Evolutionary conservation across 768 basidiomycete species (phyloP).

Genomic region (Xerocomellus dryophilus): DNA sequence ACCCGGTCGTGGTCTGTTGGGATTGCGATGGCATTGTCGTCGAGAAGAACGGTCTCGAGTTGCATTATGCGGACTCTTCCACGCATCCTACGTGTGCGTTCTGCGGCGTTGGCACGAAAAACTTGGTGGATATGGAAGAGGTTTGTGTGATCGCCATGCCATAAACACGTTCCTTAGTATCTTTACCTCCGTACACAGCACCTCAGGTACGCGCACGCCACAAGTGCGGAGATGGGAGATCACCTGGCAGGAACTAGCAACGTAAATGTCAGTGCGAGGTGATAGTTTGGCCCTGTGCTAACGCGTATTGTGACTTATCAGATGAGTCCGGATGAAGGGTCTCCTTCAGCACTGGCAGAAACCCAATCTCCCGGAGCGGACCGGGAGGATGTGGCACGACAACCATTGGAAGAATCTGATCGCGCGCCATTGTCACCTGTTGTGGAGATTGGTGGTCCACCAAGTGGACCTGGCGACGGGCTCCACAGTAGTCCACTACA

Average conservation of each 20-base stretch:
- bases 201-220: slow-evolving; percentile 13
- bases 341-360: background rate
- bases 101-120: slow-evolving; percentile 19
- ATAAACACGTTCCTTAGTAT: background rate
- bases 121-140: slow-evolving; percentile 17
- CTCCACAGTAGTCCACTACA: background rate
- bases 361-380: background rate
- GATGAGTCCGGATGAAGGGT: background rate
- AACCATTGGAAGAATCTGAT: background rate
- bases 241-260: background rate
- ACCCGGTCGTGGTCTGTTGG: slow-evolving; percentile 29
- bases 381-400: background rate
- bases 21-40: slow-evolving; percentile 28
- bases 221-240: slow-evolving; percentile 2
- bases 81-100: slow-evolving; percentile 20
- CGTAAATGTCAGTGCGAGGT: slow-evolving; percentile 1
- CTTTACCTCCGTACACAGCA: slow-evolving; percentile 15
- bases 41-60: slow-evolving; percentile 17
- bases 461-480: background rate
- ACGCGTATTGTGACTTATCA: slow-evolving; percentile 1
- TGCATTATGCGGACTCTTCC: slow-evolving; percentile 23
- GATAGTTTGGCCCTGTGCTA: background rate
- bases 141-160: slow-evolving; percentile 9
- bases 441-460: background rate
- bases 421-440: background rate